Evolutionary conservation across 768 basidiomycete species (phyloP).

Genomic region (Boletus sensibilis): DNA sequence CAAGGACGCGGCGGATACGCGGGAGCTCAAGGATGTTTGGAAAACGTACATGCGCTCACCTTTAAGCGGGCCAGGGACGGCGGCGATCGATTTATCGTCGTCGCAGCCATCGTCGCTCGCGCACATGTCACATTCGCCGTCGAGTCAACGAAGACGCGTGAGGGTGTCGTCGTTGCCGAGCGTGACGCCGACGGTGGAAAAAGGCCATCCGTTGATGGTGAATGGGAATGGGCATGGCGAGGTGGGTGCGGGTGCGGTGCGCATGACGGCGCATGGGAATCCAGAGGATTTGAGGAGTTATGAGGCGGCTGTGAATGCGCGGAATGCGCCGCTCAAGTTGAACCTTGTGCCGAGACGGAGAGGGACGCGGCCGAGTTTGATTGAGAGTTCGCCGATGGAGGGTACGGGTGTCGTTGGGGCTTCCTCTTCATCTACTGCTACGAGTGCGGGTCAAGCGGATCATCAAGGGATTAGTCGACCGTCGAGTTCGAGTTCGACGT

Average conservation of each 20-base stretch:
- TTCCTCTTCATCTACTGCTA: background rate
- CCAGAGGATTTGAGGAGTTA: conserved; percentile 69
- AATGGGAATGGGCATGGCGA: conserved; percentile 21
- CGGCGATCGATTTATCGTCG: conserved; percentile 4
- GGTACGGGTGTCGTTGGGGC: background rate
- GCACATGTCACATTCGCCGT: conserved; percentile 30
- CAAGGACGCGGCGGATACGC: conserved; percentile 38
- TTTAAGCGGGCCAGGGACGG: conserved; percentile 36
- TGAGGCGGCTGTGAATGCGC: conserved; percentile 72
- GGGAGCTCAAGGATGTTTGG: conserved; percentile 71
- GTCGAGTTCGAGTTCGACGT: conserved; percentile 38
- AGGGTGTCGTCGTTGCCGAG: conserved; percentile 70
- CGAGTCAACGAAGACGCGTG: conserved; percentile 40
- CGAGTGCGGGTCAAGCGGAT: conserved; percentile 11
- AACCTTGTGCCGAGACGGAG: conserved; percentile 49
- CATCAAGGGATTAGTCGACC: conserved; percentile 34
- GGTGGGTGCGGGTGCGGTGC: conserved; percentile 24
- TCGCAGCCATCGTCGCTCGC: conserved; percentile 11
- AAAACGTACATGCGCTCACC: conserved; percentile 73
- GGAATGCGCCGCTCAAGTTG: conserved; percentile 58
- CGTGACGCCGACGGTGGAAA: conserved; percentile 55
- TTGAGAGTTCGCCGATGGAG: conserved; percentile 20
- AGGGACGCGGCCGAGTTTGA: conserved; percentile 21
- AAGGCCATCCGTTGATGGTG: conserved; percentile 15
- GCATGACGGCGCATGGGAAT: conserved; percentile 43